phyloP scores from a whole-genome alignment of 108 stramenopile species.

The Fragilariopsis cylindrus region DNA sequence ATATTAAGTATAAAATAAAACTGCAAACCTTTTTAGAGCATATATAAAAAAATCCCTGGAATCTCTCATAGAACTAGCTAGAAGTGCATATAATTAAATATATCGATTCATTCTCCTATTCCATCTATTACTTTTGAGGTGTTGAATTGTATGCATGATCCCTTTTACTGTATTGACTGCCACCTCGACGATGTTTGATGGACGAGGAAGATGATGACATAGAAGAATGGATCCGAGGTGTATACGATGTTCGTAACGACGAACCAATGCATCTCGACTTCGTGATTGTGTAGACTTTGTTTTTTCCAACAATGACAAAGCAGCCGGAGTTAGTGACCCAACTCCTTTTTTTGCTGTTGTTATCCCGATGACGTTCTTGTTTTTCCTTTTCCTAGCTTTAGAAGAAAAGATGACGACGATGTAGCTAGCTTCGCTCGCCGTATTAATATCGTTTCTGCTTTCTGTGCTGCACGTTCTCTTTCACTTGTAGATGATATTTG shows the following conservation, averaged over 20 bases:
- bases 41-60: no score
- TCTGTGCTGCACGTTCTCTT: constrained; percentile 27
- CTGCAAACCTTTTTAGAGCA: no score
- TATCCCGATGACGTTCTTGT: background rate
- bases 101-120: no score
- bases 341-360: background rate
- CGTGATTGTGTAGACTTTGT: constrained; percentile 8
- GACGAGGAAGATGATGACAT: background rate
- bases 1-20: no score
- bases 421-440: constrained; percentile 22
- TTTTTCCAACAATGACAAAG: constrained; percentile 19
- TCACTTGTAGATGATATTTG: constrained; percentile 6
- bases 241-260: constrained; percentile 31
- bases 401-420: background rate
- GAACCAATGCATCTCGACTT: constrained; percentile 22
- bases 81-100: no score
- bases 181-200: background rate
- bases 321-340: constrained; percentile 18
- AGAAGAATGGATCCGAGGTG: constrained; percentile 1
- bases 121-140: constrained; percentile 2
- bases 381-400: background rate
- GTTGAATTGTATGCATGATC: constrained; percentile 20
- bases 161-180: constrained; percentile 1
- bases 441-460: constrained; percentile 25
- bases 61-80: no score